Percentiles rank a stretch among this genome's conserved stretches.
Evolutionary conservation across 192 early-diverging fungal species (phyloP).

Genomic region (Entomortierella parvispora): DNA sequence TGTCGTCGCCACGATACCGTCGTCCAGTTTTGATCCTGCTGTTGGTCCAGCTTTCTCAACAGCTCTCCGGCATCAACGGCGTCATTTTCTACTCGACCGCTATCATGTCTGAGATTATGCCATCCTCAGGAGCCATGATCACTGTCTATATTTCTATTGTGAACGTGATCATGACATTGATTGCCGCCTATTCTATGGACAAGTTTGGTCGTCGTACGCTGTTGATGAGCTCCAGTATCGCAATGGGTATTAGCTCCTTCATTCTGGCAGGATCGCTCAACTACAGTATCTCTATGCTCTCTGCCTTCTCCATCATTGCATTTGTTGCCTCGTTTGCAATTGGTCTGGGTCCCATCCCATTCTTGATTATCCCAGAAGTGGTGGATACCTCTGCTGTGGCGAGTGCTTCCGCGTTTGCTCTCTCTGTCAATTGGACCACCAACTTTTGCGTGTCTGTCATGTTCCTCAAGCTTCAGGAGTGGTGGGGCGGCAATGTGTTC

Average conservation of each 20-base stretch:
- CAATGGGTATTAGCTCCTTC: slow-evolving; percentile 68
- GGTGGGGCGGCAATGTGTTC: slow-evolving; percentile 70
- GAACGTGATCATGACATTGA: slow-evolving; percentile 77
- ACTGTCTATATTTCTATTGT: slow-evolving; percentile 84
- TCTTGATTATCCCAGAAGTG: slow-evolving; percentile 77
- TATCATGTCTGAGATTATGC: slow-evolving; percentile 71
- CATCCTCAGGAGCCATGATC: slow-evolving; percentile 71
- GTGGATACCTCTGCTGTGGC: slow-evolving; percentile 75
- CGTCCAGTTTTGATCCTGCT: slow-evolving; percentile 72
- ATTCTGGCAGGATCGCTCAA: slow-evolving; percentile 71
- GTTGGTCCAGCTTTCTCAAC: slow-evolving; percentile 82
- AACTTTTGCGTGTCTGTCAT: slow-evolving; percentile 73
- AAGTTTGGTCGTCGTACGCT: slow-evolving; percentile 77
- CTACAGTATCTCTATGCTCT: slow-evolving; percentile 62
- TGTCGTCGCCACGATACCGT: slow-evolving; percentile 61
- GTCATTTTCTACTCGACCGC: slow-evolving; percentile 89
- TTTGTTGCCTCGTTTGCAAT: slow-evolving; percentile 84
- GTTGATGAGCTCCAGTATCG: slow-evolving; percentile 65
- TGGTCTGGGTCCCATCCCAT: slow-evolving; percentile 89
- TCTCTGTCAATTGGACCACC: slow-evolving; percentile 71
- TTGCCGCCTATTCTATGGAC: slow-evolving; percentile 81
- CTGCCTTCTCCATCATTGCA: slow-evolving; percentile 72
- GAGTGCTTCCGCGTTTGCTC: slow-evolving; percentile 69
- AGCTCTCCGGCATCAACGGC: slow-evolving; percentile 91
- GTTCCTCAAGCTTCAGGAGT: slow-evolving; percentile 66